Evolutionary conservation across 352 stramenopile genomes (phyloP).

Genomic region (Phytophthora macrochlamydospora): DNA sequence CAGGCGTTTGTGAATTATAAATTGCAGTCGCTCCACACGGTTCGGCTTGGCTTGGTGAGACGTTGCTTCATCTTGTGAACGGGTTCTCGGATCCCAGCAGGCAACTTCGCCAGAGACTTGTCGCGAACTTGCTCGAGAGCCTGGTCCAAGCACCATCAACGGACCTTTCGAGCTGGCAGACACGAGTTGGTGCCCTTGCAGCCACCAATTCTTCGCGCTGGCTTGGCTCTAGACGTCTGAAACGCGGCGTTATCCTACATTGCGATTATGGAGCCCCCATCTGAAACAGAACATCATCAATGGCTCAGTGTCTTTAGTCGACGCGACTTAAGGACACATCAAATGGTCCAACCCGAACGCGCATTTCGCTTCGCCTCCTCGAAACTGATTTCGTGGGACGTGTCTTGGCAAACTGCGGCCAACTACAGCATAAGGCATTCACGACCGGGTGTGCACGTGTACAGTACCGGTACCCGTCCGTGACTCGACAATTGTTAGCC

Average conservation of each 20-base stretch:
- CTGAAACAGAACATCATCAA: too few species aligned
- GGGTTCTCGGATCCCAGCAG: not conserved
- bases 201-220: not conserved
- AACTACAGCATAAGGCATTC: too few species aligned
- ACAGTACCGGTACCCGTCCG: too few species aligned
- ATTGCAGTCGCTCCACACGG: too few species aligned
- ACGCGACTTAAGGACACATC: conserved; percentile 25
- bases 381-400: conserved; percentile 32
- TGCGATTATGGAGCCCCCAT: not conserved
- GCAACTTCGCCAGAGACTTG: not conserved
- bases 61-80: not conserved
- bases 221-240: too few species aligned
- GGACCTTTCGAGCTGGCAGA: not conserved
- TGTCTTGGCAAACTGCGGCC: not conserved
- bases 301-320: conserved; percentile 11
- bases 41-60: too few species aligned
- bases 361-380: conserved; percentile 18
- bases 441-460: too few species aligned
- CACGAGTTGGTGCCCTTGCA: not conserved
- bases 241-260: not conserved
- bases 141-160: not conserved
- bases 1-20: too few species aligned
- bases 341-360: conserved; percentile 24
- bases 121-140: too few species aligned
- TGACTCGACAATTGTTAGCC: too few species aligned